These are phyloP conservation scores for Endocarpon pusillum DNA, from an alignment of 495 filamentous ascomycete species.

Conservation along the genomic window DNA sequence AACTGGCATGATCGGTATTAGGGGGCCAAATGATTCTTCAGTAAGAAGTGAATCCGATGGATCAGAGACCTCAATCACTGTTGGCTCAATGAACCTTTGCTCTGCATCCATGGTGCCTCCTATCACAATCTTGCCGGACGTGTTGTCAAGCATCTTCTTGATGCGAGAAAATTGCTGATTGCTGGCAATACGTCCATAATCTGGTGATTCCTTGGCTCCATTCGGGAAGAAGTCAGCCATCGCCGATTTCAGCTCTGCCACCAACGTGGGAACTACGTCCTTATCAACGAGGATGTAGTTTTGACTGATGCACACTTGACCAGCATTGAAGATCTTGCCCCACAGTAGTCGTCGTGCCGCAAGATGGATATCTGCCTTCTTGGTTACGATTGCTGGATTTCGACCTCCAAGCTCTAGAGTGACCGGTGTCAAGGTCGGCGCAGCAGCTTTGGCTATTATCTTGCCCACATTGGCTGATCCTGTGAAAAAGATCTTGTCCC, in stretches of 20 bases:
- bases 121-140: constrained; percentile 66
- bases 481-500: constrained; percentile 98
- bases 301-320: constrained; percentile 77
- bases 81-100: constrained; percentile 72
- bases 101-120: constrained; percentile 67
- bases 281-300: constrained; percentile 79
- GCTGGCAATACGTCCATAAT: constrained; percentile 69
- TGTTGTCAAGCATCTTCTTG: constrained; percentile 71
- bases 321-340: constrained; percentile 71
- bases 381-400: constrained; percentile 81
- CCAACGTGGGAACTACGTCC: constrained; percentile 49
- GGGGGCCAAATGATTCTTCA: constrained; percentile 80
- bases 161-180: constrained; percentile 61
- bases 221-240: constrained; percentile 72
- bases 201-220: constrained; percentile 54
- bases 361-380: constrained; percentile 59
- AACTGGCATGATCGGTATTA: constrained; percentile 64
- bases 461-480: constrained; percentile 59
- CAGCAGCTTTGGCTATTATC: constrained; percentile 83
- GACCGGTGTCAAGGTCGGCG: constrained; percentile 78
- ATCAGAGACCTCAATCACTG: constrained; percentile 59
- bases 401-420: constrained; percentile 76
- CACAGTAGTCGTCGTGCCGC: constrained; percentile 73
- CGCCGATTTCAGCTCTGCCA: constrained; percentile 53
- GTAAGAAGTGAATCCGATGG: constrained; percentile 58